A percentile compares a stretch with the other conserved stretches of the same genome.
phyloP scores from a whole-genome alignment of 2,329 filamentous ascomycete species.

The Magnaporthales sp. region DNA sequence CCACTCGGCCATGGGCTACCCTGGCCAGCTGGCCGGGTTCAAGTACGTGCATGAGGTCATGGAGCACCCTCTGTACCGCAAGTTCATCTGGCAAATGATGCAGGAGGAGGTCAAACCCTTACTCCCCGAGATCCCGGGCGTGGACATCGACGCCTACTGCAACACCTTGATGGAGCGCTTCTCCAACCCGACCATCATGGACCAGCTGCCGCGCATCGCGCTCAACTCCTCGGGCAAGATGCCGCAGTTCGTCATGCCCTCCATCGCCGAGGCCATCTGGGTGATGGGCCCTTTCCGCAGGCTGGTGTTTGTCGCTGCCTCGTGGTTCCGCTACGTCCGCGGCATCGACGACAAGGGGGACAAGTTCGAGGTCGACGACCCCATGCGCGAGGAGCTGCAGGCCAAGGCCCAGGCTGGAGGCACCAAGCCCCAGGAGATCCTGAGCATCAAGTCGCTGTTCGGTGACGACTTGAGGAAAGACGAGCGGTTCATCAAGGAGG shows the following conservation, averaged over 20 bases:
- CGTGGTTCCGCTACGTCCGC: slow-evolving; percentile 42
- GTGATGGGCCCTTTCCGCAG: slow-evolving; percentile 33
- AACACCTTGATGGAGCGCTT: slow-evolving; percentile 44
- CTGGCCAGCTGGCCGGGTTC: slow-evolving; percentile 41
- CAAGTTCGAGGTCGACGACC: slow-evolving; percentile 32
- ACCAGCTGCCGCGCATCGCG: slow-evolving; percentile 41
- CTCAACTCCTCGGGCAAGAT: slow-evolving; percentile 45
- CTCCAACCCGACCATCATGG: slow-evolving; percentile 47
- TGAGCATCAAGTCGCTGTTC: slow-evolving; percentile 37
- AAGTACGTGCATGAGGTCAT: slow-evolving; percentile 46
- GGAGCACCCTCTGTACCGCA: slow-evolving; percentile 34
- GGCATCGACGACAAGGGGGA: slow-evolving; percentile 40
- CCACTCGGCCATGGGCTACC: slow-evolving; percentile 43
- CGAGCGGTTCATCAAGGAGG: slow-evolving; percentile 35
- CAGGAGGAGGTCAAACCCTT: slow-evolving; percentile 44
- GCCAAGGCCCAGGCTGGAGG: slow-evolving; percentile 34
- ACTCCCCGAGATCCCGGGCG: slow-evolving; percentile 38
- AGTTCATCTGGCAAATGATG: slow-evolving; percentile 46
- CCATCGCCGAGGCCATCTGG: slow-evolving; percentile 37
- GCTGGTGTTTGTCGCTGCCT: slow-evolving; percentile 36
- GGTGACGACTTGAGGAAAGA: slow-evolving; percentile 41
- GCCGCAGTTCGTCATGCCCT: slow-evolving; percentile 41
- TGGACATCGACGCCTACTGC: slow-evolving; percentile 43
- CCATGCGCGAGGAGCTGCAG: slow-evolving; percentile 38
- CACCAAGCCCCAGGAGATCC: slow-evolving; percentile 29